Evolutionary conservation across 164 flowering plant species (phyloP), one percentile per base, ranked within the genome.

Genomic region (Nymphaea colorata): DNA sequence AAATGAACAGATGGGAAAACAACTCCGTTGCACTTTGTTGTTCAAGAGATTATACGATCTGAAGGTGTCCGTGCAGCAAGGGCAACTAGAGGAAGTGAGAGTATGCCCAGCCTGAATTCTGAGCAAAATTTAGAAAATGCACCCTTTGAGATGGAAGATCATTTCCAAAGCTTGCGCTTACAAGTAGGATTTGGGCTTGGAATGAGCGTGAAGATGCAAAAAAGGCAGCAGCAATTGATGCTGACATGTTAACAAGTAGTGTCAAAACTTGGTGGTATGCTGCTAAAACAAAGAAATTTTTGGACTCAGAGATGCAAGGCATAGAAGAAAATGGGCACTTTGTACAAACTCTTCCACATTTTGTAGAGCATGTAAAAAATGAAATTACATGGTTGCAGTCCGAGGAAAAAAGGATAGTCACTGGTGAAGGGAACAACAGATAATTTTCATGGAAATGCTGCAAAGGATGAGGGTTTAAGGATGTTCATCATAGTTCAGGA

Each of bases 1-100:
- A 93, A 82, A 78, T 95, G 97, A 73, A 77, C 77, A 41, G 98
- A 93, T 79, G 97, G 96, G 41, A 93, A 89, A 78, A 93, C 94
- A 41, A 93, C 98, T 0, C 90, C 90, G 57, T 69, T 93, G 77
- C 90, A 87, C 71, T 93, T 93, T n/a, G n/a, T n/a, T n/a, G n/a
- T n/a, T n/a, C n/a, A n/a, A n/a, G n/a, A n/a, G n/a, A n/a, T n/a
- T n/a, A n/a, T n/a, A n/a, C n/a, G n/a, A n/a, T n/a, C n/a, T n/a
- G n/a, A n/a, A n/a, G n/a, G n/a, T n/a, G n/a, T 84, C 42, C 79
- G 88, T 67, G 92, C 91, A 61, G 86, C 81, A 4, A 90, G 93
- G 59, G 76, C 71, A 43, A 81, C 85, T 10, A 73, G 74, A 77
- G 86, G 81, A 59, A 79, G 79, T 71, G 61, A 43, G 59, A 83